Conservation (phyloP, 2,329 filamentous ascomycete species). For the Zymoseptoria crescenta region DNA sequence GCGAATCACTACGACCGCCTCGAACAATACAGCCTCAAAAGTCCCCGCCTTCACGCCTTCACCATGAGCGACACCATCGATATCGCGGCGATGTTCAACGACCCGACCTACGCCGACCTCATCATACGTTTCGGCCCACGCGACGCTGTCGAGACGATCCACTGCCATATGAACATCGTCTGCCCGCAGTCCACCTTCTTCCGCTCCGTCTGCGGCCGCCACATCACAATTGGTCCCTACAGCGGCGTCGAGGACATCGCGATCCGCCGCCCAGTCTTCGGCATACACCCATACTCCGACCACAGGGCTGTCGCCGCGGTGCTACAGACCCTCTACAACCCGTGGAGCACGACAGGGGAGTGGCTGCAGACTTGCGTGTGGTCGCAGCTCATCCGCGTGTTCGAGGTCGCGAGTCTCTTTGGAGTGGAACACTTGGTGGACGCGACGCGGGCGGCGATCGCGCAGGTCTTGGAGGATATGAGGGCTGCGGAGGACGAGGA, state of each 20-base stretch:
- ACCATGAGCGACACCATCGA: neutral
- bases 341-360: neutral
- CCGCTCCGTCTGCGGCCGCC: no score
- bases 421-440: neutral
- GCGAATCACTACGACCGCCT: neutral
- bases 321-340: neutral
- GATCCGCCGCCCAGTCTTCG: neutral
- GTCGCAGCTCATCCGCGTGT: neutral
- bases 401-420: neutral
- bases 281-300: neutral
- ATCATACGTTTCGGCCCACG: neutral
- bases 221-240: neutral
- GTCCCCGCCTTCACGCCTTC: neutral
- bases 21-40: neutral
- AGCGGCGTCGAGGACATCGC: neutral
- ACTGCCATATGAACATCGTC: neutral
- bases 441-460: neutral
- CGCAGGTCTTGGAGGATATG: neutral
- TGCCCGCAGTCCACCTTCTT: neutral
- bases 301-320: neutral
- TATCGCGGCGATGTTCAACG: neutral
- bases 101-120: neutral
- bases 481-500: neutral
- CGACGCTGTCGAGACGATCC: neutral
- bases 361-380: neutral